Base-by-base conservation (phyloP, 2,329 filamentous ascomycete species). In the Penicillium sp. region DNA sequence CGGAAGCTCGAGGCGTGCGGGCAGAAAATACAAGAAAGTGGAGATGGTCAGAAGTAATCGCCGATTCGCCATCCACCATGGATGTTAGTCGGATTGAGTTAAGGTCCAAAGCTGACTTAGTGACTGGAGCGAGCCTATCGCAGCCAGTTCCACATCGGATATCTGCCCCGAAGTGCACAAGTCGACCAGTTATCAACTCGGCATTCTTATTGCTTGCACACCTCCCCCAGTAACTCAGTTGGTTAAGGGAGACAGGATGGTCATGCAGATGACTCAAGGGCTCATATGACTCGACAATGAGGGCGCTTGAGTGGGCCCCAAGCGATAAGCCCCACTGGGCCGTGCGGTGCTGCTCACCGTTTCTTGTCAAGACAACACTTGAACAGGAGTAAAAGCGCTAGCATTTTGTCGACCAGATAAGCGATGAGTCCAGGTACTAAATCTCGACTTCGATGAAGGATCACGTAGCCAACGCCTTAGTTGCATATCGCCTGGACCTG, bases 11-110 rank as follows among this genome's bases (percentile, higher is more conserved):
- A 52, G 51, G 55, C 40, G 33, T 31, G 52, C 47, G 55, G 50
- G 50, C 24, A 24, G 33, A 53, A 53, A 56, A 55, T 59, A 56
- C 43, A 36, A 36, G 54, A 47, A 56, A 59, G 56, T 54, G 52
- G 58, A 51, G 51, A 56, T 35, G 36, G 11, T 33, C 44, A 35
- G 46, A 6, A 35, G 46, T 27, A 27, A 27, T 49, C 44, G 55
- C 31, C 31, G 10, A 27, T 6, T 49, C 44, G 55, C 31, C 31
- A 31, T 31, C 44, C 24, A 31, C 22, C 9, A 19, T 37, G 16
- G 47, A 16, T 22, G 2, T 36, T 22, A 50, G 47, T 19, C 35
- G 31, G 13, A 14, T 50, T 50, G 13, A 36, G n/a, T 50, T 27
- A 36, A 35, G 47, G n/a, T 50, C n/a, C 35, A 36, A 22, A 10